These are phyloP conservation scores for Malania oleifera DNA, from an alignment of 164 flowering plant genomes.

Conservation along the genomic window DNA sequence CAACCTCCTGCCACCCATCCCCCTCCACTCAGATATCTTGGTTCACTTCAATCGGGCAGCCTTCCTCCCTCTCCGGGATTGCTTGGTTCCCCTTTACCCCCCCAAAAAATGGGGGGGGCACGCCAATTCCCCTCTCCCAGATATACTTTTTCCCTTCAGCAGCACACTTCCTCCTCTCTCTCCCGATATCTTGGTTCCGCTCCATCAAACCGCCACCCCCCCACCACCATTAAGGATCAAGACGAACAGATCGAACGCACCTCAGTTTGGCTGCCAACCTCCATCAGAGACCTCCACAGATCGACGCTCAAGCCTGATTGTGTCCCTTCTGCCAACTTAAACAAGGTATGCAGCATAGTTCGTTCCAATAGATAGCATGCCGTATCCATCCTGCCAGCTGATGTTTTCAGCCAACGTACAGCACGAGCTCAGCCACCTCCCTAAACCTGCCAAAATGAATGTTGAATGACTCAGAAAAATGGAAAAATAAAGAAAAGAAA, in stretches of 20 bases:
- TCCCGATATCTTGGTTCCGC: no score
- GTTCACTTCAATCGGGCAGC: neutral
- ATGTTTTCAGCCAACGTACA: slow-evolving; percentile 46
- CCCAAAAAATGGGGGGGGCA: no score
- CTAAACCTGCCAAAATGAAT: no score
- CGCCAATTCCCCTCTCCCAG: no score
- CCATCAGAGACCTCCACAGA: slow-evolving; percentile 20
- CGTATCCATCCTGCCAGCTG: slow-evolving; percentile 22
- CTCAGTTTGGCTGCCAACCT: slow-evolving; percentile 9
- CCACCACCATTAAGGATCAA: slow-evolving; percentile 5
- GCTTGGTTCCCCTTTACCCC: neutral
- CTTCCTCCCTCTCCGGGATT: neutral
- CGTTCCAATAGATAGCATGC: slow-evolving; percentile 25
- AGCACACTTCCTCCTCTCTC: no score
- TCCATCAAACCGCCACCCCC: neutral
- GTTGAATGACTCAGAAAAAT: no score
- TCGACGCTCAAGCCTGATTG: slow-evolving; percentile 11
- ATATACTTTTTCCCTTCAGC: no score
- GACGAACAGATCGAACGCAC: slow-evolving; percentile 1
- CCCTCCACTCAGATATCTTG: slow-evolving; percentile 14
- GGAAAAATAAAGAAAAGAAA: neutral
- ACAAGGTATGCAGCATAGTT: slow-evolving; percentile 32
- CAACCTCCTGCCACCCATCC: slow-evolving; percentile 39
- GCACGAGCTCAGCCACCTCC: slow-evolving; percentile 29
- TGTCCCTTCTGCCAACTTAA: slow-evolving; percentile 7